phyloP scores from a whole-genome alignment of 257 asterid genomes.

The Fraxinus americana region DNA sequence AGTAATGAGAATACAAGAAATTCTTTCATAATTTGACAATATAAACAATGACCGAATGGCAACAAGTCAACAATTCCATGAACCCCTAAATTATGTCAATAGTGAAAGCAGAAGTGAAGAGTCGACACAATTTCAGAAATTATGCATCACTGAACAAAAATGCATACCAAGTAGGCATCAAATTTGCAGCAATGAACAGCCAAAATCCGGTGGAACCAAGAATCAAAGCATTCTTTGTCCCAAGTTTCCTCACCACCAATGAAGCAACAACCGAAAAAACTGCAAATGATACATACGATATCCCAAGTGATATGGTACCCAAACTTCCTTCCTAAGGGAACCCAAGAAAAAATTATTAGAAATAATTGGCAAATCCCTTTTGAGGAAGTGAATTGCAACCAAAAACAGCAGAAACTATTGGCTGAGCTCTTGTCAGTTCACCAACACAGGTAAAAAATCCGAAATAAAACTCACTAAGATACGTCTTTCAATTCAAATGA shows the following conservation, averaged over 20 bases:
- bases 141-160: neutral
- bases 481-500: neutral
- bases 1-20: too few species aligned
- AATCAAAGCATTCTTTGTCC: constrained; percentile 78
- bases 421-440: neutral
- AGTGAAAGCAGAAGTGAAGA: neutral
- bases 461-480: neutral
- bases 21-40: neutral
- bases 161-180: constrained; percentile 85
- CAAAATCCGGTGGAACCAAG: constrained; percentile 92
- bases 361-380: neutral
- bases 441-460: neutral
- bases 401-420: neutral
- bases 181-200: constrained; percentile 92
- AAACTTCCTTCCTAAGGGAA: constrained; percentile 75
- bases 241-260: constrained; percentile 76
- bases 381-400: neutral
- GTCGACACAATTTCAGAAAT: neutral
- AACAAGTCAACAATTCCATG: neutral
- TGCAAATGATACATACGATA: constrained; percentile 80
- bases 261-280: constrained; percentile 79
- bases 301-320: constrained; percentile 88
- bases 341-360: neutral
- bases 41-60: neutral
- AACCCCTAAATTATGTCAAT: neutral